Evolutionary conservation across 2,329 filamentous ascomycete genomes (phyloP), one percentile per base, ranked within the genome.

Genomic region (Cercospora berteroae): DNA sequence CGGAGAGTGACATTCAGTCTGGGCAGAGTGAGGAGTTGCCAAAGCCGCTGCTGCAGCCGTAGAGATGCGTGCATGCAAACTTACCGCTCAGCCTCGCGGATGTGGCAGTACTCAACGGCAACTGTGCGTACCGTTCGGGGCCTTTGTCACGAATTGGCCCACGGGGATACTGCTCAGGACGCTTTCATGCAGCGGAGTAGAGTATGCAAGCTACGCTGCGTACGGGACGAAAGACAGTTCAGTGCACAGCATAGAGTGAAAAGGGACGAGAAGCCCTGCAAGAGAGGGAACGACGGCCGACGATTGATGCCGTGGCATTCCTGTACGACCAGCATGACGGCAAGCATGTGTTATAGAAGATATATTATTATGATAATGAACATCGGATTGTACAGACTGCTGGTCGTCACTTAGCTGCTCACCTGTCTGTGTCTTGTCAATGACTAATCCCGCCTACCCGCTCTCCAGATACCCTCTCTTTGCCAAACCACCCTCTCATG

Each of bases 281-380:
- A 23, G 48, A n/a, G 48, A 27, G 25, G 23, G 48, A 52, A 27
- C n/a, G 7, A 55, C 48, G 48, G 48, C 23, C 48, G 6, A 39
- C 18, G 29, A 20, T n/a, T 60, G 33, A 44, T 60, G 58, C 58
- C 23, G 20, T 48, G 23, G 31, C 36, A 48, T 44, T 60, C 25
- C 23, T 48, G 8, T 23, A 29, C 31, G 58, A 60, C 25, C 58
- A 31, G 25, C 31, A 18, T 27, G 42, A 25, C 36, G 31, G 20
- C 20, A 55, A 27, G 48, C 48, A 27, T 29, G 48, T 55, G 48
- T 55, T 55, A 29, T 29, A 55, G 23, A 55, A 55, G 48, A 55
- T 55, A 55, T 55, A 55, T 27, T 23, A 16, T 58, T 36, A 58
- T 31, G 55, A 58, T 33, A 58, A 58, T 58, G 55, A 58, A 58